A percentile compares a stretch with the other conserved stretches of the same genome.
phyloP scores from a whole-genome alignment of 768 basidiomycete genomes.

The Cystofilobasidium capitatum region DNA sequence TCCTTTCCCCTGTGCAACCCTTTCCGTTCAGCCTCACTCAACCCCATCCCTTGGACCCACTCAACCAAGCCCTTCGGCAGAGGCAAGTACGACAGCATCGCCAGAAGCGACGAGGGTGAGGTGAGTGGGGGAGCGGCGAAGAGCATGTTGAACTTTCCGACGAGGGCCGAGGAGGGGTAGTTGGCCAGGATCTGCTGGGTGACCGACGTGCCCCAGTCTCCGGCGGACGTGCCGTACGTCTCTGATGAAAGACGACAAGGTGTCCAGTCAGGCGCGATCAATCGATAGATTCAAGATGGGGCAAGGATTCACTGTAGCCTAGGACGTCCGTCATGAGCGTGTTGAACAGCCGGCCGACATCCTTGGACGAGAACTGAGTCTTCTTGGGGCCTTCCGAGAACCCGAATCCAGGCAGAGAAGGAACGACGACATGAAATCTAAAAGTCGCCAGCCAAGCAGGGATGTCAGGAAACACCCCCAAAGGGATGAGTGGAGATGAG shows the following conservation, averaged over 20 bases:
- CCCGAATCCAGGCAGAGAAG: constrained; percentile 29
- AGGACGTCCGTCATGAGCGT: constrained; percentile 29
- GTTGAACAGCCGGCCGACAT: constrained; percentile 26
- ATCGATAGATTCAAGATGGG: constrained; percentile 26
- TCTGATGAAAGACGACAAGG: constrained; percentile 9
- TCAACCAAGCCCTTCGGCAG: not conserved
- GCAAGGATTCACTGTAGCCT: not conserved
- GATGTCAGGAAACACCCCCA: not conserved
- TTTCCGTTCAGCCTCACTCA: constrained; percentile 9
- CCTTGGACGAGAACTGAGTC: constrained; percentile 24
- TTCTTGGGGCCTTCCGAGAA: constrained; percentile 25
- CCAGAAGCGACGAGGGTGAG: not conserved
- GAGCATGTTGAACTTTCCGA: constrained; percentile 18
- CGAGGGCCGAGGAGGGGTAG: not conserved
- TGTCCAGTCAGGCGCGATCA: constrained; percentile 24
- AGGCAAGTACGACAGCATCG: not conserved
- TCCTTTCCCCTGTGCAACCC: not conserved
- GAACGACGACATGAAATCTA: constrained; percentile 30
- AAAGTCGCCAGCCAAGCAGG: not conserved
- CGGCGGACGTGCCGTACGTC: constrained; percentile 3
- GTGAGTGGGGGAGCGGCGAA: not conserved
- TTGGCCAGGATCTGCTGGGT: not conserved
- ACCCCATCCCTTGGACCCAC: not conserved
- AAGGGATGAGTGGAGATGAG: not conserved
- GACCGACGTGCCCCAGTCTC: constrained; percentile 14